phyloP scores from a whole-genome alignment of 768 basidiomycete genomes.

The Lentinula raphanica region DNA sequence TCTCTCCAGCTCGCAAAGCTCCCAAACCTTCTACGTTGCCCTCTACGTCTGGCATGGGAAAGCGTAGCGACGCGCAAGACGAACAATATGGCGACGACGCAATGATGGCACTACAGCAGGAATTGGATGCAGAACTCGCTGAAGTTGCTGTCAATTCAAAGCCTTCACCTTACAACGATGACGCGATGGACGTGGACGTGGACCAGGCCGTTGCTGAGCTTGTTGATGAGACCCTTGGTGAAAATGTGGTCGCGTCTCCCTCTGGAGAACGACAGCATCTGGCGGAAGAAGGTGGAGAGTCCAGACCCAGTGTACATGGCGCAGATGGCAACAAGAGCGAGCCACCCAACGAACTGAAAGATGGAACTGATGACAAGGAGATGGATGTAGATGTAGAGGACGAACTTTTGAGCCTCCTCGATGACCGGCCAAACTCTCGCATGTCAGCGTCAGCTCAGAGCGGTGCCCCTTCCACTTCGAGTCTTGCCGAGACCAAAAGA shows the following conservation, averaged over 20 bases:
- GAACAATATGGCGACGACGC: constrained; percentile 23
- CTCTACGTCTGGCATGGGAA: constrained; percentile 15
- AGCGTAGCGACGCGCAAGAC: neutral
- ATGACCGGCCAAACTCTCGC: constrained; percentile 35
- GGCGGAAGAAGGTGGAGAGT: constrained; percentile 15
- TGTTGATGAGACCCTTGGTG: constrained; percentile 36
- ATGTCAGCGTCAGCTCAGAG: neutral
- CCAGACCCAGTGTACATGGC: neutral
- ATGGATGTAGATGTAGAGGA: constrained; percentile 57
- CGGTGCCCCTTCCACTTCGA: neutral
- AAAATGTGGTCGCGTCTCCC: constrained; percentile 11
- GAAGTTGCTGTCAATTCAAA: constrained; percentile 15
- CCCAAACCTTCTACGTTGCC: constrained; percentile 10
- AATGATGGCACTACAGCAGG: constrained; percentile 39
- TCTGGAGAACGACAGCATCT: constrained; percentile 7
- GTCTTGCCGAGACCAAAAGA: neutral
- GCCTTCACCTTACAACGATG: constrained; percentile 23
- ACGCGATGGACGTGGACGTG: constrained; percentile 32
- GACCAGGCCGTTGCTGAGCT: constrained; percentile 39
- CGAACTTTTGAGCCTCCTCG: constrained; percentile 66
- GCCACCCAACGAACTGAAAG: neutral
- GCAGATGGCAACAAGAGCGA: neutral
- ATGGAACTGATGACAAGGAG: constrained; percentile 27
- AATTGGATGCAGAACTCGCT: constrained; percentile 36
- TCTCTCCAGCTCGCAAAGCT: constrained; percentile 6